A percentile compares a stretch with the other conserved stretches of the same genome.
These are phyloP conservation scores for Sporobolomyces phaffii DNA, from an alignment of 768 basidiomycete genomes.

Conservation along the genomic window DNA sequence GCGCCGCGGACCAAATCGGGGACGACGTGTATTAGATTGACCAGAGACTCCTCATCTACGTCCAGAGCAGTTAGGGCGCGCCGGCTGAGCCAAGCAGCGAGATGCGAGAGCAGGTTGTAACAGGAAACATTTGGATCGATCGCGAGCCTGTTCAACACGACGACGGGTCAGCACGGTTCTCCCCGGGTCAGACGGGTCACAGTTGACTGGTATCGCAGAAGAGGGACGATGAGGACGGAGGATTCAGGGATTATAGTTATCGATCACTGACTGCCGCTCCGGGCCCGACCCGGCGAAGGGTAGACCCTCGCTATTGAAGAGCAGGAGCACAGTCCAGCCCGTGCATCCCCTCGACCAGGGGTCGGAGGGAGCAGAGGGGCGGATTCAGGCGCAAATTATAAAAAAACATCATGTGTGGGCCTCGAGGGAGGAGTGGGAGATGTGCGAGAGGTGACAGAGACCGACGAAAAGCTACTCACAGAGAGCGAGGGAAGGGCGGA, in stretches of 20 bases:
- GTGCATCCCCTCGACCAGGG: background rate
- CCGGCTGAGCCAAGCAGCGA: no score
- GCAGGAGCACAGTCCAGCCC: conserved; percentile 10
- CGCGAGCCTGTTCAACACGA: no score
- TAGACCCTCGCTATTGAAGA: conserved; percentile 5
- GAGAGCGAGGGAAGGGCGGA: no score
- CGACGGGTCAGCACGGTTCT: no score
- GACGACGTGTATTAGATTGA: no score
- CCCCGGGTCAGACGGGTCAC: no score
- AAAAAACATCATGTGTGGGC: conserved; percentile 9
- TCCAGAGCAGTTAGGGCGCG: no score
- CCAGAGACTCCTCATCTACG: no score
- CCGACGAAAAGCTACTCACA: background rate
- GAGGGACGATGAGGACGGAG: background rate
- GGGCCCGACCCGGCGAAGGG: conserved; percentile 13
- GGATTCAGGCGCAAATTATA: conserved; percentile 22
- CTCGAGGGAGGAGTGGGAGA: background rate
- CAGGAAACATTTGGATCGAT: no score
- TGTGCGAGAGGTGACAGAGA: background rate
- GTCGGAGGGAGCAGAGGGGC: background rate
- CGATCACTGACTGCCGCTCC: conserved; percentile 7
- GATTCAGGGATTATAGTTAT: conserved; percentile 1
- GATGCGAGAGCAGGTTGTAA: no score
- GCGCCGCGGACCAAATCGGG: no score
- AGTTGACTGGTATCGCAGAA: no score